Conservation (phyloP, 208 protist species). For the Herpetomonas samuelpessoai region DNA sequence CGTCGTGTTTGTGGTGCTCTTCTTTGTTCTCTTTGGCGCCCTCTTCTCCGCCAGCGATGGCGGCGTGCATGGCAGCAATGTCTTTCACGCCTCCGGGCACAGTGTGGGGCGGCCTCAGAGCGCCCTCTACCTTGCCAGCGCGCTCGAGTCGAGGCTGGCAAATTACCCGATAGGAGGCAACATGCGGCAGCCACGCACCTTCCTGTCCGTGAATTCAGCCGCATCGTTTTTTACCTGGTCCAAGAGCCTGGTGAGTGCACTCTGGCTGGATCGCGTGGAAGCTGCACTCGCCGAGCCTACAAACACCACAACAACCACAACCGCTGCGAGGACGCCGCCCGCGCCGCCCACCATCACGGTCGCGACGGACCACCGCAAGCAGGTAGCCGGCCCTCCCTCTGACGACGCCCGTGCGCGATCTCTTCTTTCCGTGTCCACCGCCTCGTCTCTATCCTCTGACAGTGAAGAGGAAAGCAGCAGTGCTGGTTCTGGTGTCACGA, state of each 20-base stretch:
- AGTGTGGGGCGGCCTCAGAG: background rate
- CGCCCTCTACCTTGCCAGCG: background rate
- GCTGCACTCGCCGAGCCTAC: background rate
- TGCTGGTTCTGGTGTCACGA: no score
- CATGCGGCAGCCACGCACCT: constrained; percentile 25
- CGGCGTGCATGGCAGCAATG: constrained; percentile 8
- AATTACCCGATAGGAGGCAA: constrained; percentile 19
- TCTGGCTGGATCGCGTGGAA: constrained; percentile 13
- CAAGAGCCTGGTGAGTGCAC: constrained; percentile 1
- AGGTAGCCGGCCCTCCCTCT: no score
- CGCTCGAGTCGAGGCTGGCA: constrained; percentile 16
- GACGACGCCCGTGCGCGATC: no score
- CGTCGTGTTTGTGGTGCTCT: constrained; percentile 9
- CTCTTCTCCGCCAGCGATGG: constrained; percentile 12
- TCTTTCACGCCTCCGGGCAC: background rate
- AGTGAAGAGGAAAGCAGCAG: no score
- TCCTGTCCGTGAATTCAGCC: constrained; percentile 19
- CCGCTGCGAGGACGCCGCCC: no score
- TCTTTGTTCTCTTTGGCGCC: constrained; percentile 12
- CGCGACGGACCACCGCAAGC: no score
- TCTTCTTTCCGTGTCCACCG: no score
- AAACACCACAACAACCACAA: no score
- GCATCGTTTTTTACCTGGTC: constrained; percentile 10
- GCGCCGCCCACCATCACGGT: no score
- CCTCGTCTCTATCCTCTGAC: no score